These are phyloP conservation scores for Eimeria nieschulzi DNA, from an alignment of 169 alveolate species.

Conservation along the genomic window DNA sequence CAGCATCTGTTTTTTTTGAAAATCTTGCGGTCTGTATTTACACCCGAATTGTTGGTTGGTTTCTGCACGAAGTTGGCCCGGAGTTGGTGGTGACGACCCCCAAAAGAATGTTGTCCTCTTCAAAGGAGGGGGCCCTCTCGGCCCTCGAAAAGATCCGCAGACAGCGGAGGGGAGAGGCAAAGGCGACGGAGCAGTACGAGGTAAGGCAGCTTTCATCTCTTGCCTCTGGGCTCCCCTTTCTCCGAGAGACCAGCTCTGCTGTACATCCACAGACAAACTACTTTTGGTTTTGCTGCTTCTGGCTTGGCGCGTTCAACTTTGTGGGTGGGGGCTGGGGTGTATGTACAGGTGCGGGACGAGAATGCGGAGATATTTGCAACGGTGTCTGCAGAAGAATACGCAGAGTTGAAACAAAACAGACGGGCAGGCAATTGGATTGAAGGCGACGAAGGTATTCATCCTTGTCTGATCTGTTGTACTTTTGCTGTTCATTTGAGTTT, in stretches of 20 bases:
- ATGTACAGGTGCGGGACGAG: constrained; percentile 52
- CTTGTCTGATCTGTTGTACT: too few relatives aligned
- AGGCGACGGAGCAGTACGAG: constrained; percentile 75
- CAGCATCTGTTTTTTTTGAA: too few relatives aligned
- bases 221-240: not conserved
- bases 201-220: constrained; percentile 21
- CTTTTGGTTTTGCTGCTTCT: not conserved
- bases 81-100: too few relatives aligned
- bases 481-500: not conserved
- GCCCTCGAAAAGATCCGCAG: constrained; percentile 64
- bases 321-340: too few relatives aligned
- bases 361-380: constrained; percentile 31
- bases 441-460: constrained; percentile 13
- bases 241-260: not conserved
- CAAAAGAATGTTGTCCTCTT: not conserved
- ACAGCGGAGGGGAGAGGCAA: constrained; percentile 74
- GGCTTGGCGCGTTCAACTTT: not conserved
- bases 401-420: constrained; percentile 39
- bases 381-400: constrained; percentile 68
- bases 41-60: too few relatives aligned
- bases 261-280: not conserved
- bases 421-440: constrained; percentile 60
- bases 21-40: too few relatives aligned
- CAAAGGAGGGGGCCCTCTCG: constrained; percentile 5
- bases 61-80: too few relatives aligned